These are phyloP conservation scores for Pinus albicaulis DNA, from an alignment of 75 land plant species.

Conservation along the genomic window DNA sequence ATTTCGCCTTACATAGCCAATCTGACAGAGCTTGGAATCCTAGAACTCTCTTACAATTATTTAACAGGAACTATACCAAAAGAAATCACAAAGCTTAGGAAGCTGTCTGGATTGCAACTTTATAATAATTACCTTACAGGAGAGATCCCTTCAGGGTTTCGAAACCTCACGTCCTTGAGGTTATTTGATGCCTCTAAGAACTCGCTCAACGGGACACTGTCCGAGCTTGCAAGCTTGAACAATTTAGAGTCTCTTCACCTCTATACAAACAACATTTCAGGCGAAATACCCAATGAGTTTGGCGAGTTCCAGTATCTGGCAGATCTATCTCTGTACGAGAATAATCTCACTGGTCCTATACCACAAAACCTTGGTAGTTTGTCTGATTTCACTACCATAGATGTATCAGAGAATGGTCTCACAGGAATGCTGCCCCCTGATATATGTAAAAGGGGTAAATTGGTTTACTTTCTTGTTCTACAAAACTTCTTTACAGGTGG, in stretches of 20 bases:
- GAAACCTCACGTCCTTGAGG: background rate
- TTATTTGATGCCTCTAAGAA: slow-evolving; percentile 18
- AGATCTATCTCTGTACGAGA: slow-evolving; percentile 20
- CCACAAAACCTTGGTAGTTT: slow-evolving; percentile 24
- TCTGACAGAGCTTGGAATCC: slow-evolving; percentile 37
- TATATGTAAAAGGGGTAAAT: slow-evolving; percentile 33
- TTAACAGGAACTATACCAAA: slow-evolving; percentile 27
- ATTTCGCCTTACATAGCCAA: slow-evolving; percentile 42
- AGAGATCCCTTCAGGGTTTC: slow-evolving; percentile 46
- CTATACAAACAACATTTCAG: slow-evolving; percentile 44
- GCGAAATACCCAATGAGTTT: slow-evolving; percentile 31
- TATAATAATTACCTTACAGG: too few species aligned
- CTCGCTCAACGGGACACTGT: slow-evolving; percentile 37
- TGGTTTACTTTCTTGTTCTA: slow-evolving; percentile 34
- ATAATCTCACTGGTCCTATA: slow-evolving; percentile 22
- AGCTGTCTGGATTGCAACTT: too few species aligned
- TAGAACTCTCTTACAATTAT: slow-evolving; percentile 48
- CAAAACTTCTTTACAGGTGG: slow-evolving; percentile 39
- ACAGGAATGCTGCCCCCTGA: slow-evolving; percentile 31
- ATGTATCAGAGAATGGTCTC: slow-evolving; percentile 31
- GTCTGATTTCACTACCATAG: slow-evolving; percentile 21
- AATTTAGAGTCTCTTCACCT: slow-evolving; percentile 46
- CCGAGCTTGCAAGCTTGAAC: slow-evolving; percentile 32
- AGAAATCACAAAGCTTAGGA: background rate
- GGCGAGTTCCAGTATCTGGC: slow-evolving; percentile 16